These are phyloP conservation scores for Clavariopsis aquatica DNA, from an alignment of 495 filamentous ascomycete genomes.

Conservation along the genomic window DNA sequence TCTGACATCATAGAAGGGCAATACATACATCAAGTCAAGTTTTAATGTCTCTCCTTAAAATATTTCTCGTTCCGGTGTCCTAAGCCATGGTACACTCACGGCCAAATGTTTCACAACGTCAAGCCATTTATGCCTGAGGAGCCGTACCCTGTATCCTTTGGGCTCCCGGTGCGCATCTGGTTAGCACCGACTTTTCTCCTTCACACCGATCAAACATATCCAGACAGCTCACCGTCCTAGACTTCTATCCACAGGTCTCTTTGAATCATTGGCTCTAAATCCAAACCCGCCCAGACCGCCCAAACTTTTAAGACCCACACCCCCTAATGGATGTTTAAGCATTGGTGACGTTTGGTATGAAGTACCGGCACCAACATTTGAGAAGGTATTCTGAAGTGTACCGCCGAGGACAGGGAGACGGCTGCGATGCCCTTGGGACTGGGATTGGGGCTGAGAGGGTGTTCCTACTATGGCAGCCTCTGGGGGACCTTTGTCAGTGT, in stretches of 20 bases:
- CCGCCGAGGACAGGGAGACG: slow-evolving; percentile 29
- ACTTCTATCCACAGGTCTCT: not conserved
- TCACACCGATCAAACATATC: slow-evolving; percentile 4
- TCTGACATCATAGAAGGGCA: too few relatives aligned
- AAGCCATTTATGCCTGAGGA: too few relatives aligned
- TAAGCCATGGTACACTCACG: not conserved
- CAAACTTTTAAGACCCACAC: slow-evolving; percentile 3
- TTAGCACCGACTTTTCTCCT: too few relatives aligned
- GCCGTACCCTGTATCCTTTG: not conserved
- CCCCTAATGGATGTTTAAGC: slow-evolving; percentile 25
- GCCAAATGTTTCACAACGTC: not conserved
- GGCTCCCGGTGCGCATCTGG: not conserved
- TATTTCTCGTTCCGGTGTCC: not conserved
- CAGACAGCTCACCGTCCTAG: slow-evolving; percentile 13
- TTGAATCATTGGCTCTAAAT: slow-evolving; percentile 9
- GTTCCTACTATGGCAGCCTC: slow-evolving; percentile 17
- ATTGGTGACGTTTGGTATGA: slow-evolving; percentile 27
- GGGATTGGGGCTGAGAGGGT: slow-evolving; percentile 7
- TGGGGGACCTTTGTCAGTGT: slow-evolving; percentile 2
- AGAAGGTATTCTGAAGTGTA: slow-evolving; percentile 16
- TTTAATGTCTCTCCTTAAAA: not conserved
- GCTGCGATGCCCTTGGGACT: slow-evolving; percentile 16
- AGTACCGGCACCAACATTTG: slow-evolving; percentile 11
- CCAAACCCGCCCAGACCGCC: slow-evolving; percentile 26
- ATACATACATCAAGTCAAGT: too few relatives aligned